Evolutionary conservation across 2,329 filamentous ascomycete genomes (phyloP).

Genomic region (Hypoxylon sp.): DNA sequence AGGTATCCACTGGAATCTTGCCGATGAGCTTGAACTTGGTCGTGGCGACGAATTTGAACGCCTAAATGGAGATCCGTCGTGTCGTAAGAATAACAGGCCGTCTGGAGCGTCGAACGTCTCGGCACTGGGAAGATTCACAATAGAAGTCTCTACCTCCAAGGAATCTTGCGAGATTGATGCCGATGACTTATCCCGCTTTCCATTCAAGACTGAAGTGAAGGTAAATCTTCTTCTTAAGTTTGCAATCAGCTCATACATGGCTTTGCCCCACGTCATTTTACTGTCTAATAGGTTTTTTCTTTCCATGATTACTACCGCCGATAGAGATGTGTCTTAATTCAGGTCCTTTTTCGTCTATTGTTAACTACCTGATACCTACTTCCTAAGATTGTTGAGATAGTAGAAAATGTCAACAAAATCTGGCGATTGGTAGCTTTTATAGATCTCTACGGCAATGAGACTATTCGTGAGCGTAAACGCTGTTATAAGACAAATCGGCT

Average conservation of each 20-base stretch:
- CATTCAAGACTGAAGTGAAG: neutral
- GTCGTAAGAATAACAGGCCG: neutral
- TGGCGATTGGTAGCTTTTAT: neutral
- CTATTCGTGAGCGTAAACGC: neutral
- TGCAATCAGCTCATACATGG: neutral
- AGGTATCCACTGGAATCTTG: conserved; percentile 12
- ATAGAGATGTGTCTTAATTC: neutral
- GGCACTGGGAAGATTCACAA: neutral
- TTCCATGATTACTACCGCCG: neutral
- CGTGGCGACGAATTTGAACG: neutral
- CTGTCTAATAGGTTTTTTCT: neutral
- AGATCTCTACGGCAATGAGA: neutral
- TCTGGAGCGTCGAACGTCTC: neutral
- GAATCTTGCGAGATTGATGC: neutral
- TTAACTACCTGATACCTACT: too few relatives aligned
- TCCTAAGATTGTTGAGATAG: neutral
- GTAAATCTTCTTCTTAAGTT: neutral
- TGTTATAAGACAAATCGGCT: neutral
- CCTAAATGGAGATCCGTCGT: neutral
- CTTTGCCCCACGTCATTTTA: neutral
- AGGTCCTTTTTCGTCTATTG: neutral
- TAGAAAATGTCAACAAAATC: neutral
- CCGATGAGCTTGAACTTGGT: neutral
- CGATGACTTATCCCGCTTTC: neutral
- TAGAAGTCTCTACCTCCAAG: conserved; percentile 1